Evolutionary conservation across 495 filamentous ascomycete genomes (phyloP).

Genomic region (Thermochaetoides thermophila): DNA sequence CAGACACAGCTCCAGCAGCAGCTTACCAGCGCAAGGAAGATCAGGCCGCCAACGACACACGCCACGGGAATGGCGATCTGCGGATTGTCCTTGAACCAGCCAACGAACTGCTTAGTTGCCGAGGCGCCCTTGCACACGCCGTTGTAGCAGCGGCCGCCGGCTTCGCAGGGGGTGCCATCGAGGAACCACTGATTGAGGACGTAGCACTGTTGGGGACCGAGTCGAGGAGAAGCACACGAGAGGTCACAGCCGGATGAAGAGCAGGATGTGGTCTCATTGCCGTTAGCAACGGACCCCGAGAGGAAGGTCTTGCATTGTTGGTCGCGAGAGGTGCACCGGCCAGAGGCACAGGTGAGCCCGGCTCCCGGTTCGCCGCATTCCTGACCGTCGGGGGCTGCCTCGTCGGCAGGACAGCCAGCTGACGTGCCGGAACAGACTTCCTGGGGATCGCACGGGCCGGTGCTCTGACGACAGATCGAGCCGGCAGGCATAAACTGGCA

Average conservation of each 20-base stretch:
- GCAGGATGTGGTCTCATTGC: conserved; percentile 77
- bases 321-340: conserved; percentile 88
- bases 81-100: conserved; percentile 58
- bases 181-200: conserved; percentile 82
- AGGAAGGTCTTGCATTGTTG: conserved; percentile 79
- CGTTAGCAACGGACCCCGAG: too few species aligned
- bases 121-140: conserved; percentile 54
- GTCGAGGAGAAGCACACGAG: conserved; percentile 57
- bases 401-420: conserved; percentile 60
- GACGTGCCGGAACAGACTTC: conserved; percentile 67
- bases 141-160: conserved; percentile 65
- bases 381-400: conserved; percentile 51
- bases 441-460: conserved; percentile 64
- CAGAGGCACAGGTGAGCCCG: conserved; percentile 69
- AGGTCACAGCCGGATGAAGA: conserved; percentile 56
- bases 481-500: conserved; percentile 57
- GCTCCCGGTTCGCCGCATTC: conserved; percentile 41
- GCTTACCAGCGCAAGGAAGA: conserved; percentile 45
- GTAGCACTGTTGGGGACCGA: conserved; percentile 50
- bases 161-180: conserved; percentile 77
- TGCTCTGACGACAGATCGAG: conserved; percentile 66
- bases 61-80: conserved; percentile 62
- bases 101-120: conserved; percentile 42
- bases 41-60: conserved; percentile 48
- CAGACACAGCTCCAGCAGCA: conserved; percentile 40